These are phyloP conservation scores for Schizochytrium sp. DNA, from an alignment of 108 stramenopile species.

Conservation along the genomic window DNA sequence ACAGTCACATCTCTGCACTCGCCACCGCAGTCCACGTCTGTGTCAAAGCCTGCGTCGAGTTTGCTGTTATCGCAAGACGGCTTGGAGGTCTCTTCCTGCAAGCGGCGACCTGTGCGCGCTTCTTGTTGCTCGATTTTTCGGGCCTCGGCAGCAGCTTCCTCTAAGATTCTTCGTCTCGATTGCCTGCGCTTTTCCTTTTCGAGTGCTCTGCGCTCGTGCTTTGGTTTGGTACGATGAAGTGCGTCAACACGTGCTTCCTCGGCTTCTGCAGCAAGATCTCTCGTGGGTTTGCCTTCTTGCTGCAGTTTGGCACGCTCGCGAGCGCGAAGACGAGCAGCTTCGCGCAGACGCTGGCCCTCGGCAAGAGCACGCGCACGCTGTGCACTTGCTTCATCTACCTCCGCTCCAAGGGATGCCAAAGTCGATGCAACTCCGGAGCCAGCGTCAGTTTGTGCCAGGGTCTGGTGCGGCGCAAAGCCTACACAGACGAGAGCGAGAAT, in stretches of 20 bases:
- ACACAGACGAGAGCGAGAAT: too few relatives aligned
- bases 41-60: background rate
- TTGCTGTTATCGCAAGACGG: background rate
- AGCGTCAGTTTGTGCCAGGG: too few relatives aligned
- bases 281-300: too few relatives aligned
- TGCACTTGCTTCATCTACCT: background rate
- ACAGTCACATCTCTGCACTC: background rate
- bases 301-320: background rate
- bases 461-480: too few relatives aligned
- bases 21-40: conserved; percentile 1
- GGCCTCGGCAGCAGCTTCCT: background rate
- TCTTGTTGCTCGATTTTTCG: background rate
- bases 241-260: background rate
- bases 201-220: background rate
- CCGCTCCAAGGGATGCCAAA: too few relatives aligned
- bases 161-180: background rate
- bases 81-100: background rate
- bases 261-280: background rate
- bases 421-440: too few relatives aligned
- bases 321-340: background rate
- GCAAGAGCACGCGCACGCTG: background rate
- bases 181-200: background rate
- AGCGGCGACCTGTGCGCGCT: background rate
- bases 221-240: background rate
- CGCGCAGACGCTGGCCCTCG: background rate